These are phyloP conservation scores for Kodamaea kaohsiungensis DNA, from an alignment of 805 yeast species.

Conservation along the genomic window DNA sequence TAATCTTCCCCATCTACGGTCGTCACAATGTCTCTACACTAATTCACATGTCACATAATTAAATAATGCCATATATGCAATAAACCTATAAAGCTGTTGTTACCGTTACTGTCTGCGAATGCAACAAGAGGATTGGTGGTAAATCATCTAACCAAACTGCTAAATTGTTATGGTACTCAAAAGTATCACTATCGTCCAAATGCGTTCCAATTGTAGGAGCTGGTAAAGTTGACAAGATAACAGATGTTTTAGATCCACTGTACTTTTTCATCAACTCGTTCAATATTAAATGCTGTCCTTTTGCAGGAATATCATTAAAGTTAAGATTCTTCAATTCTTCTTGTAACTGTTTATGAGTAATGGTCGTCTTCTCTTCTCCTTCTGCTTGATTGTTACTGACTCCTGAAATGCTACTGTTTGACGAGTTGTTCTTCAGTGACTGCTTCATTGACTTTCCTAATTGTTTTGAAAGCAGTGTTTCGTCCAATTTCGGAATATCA, in stretches of 20 bases:
- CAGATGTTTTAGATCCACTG: conserved; percentile 59
- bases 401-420: conserved; percentile 4
- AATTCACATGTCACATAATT: not conserved
- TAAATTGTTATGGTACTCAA: conserved; percentile 73
- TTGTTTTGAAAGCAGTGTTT: conserved; percentile 5
- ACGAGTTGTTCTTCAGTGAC: not conserved
- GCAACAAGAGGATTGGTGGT: conserved; percentile 81
- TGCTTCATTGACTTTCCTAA: not conserved
- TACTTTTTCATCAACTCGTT: conserved; percentile 77
- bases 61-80: not conserved
- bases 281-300: conserved; percentile 84
- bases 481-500: conserved; percentile 3
- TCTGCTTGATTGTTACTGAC: conserved; percentile 4
- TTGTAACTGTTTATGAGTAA: conserved; percentile 38
- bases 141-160: conserved; percentile 79
- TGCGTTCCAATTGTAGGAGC: conserved; percentile 86
- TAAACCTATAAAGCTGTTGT: conserved; percentile 76
- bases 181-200: conserved; percentile 61
- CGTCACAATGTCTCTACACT: no score
- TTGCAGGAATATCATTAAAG: conserved; percentile 88
- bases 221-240: conserved; percentile 87
- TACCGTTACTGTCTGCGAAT: conserved; percentile 94
- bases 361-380: conserved; percentile 13
- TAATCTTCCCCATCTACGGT: no score
- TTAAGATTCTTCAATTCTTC: conserved; percentile 43